Evolutionary conservation across 164 flowering plant species (phyloP), one percentile per base, ranked within the genome.

Genomic region (Stephania cephalantha): DNA sequence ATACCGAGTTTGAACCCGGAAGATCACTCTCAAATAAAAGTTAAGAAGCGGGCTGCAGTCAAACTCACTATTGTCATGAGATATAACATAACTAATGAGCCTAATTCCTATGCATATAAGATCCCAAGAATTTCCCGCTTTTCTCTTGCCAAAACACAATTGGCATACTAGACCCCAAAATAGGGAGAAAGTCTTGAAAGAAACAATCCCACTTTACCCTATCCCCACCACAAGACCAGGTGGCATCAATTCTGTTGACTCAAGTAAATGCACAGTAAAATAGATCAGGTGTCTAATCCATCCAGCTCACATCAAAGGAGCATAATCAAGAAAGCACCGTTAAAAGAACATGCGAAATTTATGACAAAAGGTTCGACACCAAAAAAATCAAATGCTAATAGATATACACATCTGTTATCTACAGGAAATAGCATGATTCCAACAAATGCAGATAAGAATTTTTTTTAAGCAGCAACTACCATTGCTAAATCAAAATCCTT

Each of bases 311-410:
- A 52, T 11, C 55, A 10, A 12, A 13, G 65, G 66, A 29, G 25
- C 66, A 30, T 17, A 72, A n/a, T 30, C 46, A n/a, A 69, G 22
- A 88, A 90, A 90, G 78, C 86, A 85, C 79, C 86, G 83, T 11
- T 90, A 90, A 81, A 88, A 88, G 83, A 87, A 87, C 81, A 89
- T 73, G 7, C 0, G 20, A 15, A 44, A 68, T 68, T 31, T 46
- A 35, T 30, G 71, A 31, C 17, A 35, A 68, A 30, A 0, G 3
- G 15, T 50, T 10, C 12, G 55, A 0, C 55, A 9, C 53, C 55
- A 10, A 50, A 50, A 50, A 50, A 8, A 15, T 50, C 55, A 50
- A 50, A 50, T 50, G 15, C 11, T 15, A 9, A 15, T 50, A 50
- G 55, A 10, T 50, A 10, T 50, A 50, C 55, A 50, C 15, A 11